These are phyloP conservation scores for Bretschneidera sinensis DNA, from an alignment of 345 rosid species.

Conservation along the genomic window DNA sequence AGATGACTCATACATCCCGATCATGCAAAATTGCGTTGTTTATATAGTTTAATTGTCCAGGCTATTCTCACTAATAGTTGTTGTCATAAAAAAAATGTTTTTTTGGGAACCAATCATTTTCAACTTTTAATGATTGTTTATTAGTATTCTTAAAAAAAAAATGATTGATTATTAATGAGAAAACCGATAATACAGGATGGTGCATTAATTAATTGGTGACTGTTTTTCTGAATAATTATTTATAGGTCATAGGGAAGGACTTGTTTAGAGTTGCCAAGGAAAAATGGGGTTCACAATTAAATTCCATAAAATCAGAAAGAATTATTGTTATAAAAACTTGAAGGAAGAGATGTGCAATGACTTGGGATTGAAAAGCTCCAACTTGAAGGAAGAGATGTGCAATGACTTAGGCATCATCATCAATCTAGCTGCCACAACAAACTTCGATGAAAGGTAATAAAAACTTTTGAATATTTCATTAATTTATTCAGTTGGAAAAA, in stretches of 20 bases:
- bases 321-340: slow-evolving; percentile 35
- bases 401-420: slow-evolving; percentile 44
- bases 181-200: background rate
- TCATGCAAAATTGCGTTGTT: too few species aligned
- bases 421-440: slow-evolving; percentile 70
- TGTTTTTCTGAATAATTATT: background rate
- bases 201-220: background rate
- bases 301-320: slow-evolving; percentile 40
- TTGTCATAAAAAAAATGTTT: too few species aligned
- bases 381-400: slow-evolving; percentile 37
- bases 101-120: background rate
- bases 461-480: too few species aligned
- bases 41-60: too few species aligned
- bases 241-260: slow-evolving; percentile 50
- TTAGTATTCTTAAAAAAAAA: too few species aligned
- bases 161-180: too few species aligned
- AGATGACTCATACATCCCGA: too few species aligned
- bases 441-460: slow-evolving; percentile 67
- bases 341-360: slow-evolving; percentile 47
- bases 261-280: slow-evolving; percentile 47
- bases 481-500: too few species aligned
- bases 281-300: slow-evolving; percentile 31
- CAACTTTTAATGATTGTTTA: background rate
- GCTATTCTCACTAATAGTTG: too few species aligned
- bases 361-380: slow-evolving; percentile 39